Evolutionary conservation across 176 grass and related monocot species (phyloP).

Genomic region (Dactylis glomerata): DNA sequence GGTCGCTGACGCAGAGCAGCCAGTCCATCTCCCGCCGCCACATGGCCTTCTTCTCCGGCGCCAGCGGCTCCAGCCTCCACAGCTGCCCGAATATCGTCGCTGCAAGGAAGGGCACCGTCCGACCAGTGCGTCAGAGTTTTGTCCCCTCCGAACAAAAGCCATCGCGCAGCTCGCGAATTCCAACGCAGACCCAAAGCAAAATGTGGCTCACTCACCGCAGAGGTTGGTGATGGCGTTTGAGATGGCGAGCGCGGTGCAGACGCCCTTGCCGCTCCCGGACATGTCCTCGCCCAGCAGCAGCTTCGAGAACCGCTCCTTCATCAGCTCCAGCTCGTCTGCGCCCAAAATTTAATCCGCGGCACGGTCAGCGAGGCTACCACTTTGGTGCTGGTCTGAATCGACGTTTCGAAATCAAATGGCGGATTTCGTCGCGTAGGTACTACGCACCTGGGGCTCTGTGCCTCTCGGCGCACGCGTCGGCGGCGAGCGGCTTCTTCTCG

Average conservation of each 20-base stretch:
- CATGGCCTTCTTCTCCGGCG: slow-evolving; percentile 87
- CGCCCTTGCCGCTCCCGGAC: slow-evolving; percentile 96
- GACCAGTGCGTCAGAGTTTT: not conserved
- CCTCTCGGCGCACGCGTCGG: not conserved
- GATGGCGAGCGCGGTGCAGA: slow-evolving; percentile 91
- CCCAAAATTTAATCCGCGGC: not conserved
- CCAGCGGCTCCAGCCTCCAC: slow-evolving; percentile 87
- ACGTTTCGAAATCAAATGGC: not conserved
- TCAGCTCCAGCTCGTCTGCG: slow-evolving; percentile 85
- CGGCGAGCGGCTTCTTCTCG: not conserved
- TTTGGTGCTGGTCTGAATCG: not conserved
- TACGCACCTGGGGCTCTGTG: slow-evolving; percentile 35
- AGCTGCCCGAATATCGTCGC: slow-evolving; percentile 91
- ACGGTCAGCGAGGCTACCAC: not conserved
- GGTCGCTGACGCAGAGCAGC: slow-evolving; percentile 92
- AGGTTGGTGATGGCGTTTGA: slow-evolving; percentile 99
- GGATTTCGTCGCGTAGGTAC: not conserved
- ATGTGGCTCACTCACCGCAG: slow-evolving; percentile 46
- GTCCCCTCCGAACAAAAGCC: not conserved
- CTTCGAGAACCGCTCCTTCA: slow-evolving; percentile 96
- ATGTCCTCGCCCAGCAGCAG: slow-evolving; percentile 96
- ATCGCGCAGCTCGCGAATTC: not conserved
- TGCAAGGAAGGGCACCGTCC: slow-evolving; percentile 21
- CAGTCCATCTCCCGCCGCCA: slow-evolving; percentile 94
- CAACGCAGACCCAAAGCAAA: not conserved